A percentile compares a stretch with the other conserved stretches of the same genome.
Evolutionary conservation across 768 basidiomycete genomes (phyloP).

Genomic region (Candolleomyces aberdarensis): DNA sequence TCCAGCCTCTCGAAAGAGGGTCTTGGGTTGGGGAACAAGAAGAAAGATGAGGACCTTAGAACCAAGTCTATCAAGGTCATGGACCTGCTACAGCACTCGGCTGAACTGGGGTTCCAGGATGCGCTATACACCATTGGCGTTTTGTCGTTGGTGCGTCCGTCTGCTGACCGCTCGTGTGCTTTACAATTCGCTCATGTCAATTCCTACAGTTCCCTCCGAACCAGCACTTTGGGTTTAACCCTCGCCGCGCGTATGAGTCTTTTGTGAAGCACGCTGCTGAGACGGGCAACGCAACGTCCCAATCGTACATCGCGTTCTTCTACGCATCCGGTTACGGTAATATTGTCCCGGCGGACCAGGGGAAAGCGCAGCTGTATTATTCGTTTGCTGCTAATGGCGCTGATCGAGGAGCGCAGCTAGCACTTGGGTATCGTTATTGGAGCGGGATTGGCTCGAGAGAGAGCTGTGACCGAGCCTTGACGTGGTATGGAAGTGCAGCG

Average conservation of each 20-base stretch:
- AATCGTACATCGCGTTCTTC: constrained; percentile 85
- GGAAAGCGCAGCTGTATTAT: constrained; percentile 86
- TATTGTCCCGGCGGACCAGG: constrained; percentile 63
- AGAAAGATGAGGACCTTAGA: constrained; percentile 62
- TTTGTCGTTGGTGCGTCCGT: constrained; percentile 57
- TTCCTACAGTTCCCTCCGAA: constrained; percentile 67
- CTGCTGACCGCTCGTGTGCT: background rate
- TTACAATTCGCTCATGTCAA: background rate
- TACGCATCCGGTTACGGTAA: constrained; percentile 79
- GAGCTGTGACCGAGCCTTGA: constrained; percentile 76
- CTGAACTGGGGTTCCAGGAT: constrained; percentile 72
- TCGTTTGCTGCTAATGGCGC: constrained; percentile 92
- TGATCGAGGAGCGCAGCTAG: constrained; percentile 87
- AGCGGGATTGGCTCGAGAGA: constrained; percentile 91
- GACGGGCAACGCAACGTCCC: constrained; percentile 85
- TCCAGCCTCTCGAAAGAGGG: constrained; percentile 39
- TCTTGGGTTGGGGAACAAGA: constrained; percentile 40
- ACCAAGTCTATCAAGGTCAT: constrained; percentile 79
- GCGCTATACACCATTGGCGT: constrained; percentile 67
- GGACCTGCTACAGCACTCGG: constrained; percentile 77
- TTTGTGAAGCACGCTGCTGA: constrained; percentile 58
- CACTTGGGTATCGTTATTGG: constrained; percentile 93
- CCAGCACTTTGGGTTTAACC: constrained; percentile 57
- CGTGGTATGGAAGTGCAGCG: constrained; percentile 89
- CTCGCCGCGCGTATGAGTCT: constrained; percentile 59